Percentiles rank a stretch among this genome's conserved stretches.
Evolutionary conservation across 306 rosid species (phyloP).

Genomic region (Ochetophila trinervis): DNA sequence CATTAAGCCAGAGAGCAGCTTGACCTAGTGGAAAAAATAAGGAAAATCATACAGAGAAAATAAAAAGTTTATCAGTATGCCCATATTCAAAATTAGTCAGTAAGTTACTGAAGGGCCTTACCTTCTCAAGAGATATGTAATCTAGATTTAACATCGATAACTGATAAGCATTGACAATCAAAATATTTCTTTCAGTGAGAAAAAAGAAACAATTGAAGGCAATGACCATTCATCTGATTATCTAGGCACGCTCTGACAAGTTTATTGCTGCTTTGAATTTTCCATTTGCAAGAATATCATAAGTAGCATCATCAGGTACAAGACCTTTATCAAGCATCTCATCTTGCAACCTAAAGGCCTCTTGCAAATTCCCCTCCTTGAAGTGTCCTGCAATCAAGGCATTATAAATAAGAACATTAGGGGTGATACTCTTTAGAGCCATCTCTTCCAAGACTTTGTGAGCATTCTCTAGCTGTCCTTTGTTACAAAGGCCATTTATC

Average conservation of each 20-base stretch:
- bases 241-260: slow-evolving; percentile 8
- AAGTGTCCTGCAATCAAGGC: slow-evolving; percentile 64
- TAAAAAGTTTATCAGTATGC: too few species aligned
- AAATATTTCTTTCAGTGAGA: too few species aligned
- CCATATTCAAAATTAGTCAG: too few species aligned
- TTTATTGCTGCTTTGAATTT: slow-evolving; percentile 39
- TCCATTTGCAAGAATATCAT: slow-evolving; percentile 65
- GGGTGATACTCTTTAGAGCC: slow-evolving; percentile 36
- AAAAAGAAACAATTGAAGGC: too few species aligned
- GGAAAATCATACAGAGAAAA: too few species aligned
- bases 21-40: too few species aligned
- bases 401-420: slow-evolving; percentile 62
- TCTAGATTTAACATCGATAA: too few species aligned
- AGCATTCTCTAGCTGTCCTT: slow-evolving; percentile 61
- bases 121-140: too few species aligned
- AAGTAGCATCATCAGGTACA: slow-evolving; percentile 54
- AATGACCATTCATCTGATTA: too few species aligned
- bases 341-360: slow-evolving; percentile 69
- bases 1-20: too few species aligned
- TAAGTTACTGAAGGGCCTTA: too few species aligned
- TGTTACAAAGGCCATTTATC: slow-evolving; percentile 57
- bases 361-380: slow-evolving; percentile 62
- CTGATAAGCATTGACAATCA: too few species aligned
- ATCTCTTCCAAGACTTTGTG: slow-evolving; percentile 56
- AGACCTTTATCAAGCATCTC: slow-evolving; percentile 88